Percentiles rank a stretch among this genome's conserved stretches.
Conservation (phyloP, 306 rosid species). For the Gastrolobium villosum region DNA sequence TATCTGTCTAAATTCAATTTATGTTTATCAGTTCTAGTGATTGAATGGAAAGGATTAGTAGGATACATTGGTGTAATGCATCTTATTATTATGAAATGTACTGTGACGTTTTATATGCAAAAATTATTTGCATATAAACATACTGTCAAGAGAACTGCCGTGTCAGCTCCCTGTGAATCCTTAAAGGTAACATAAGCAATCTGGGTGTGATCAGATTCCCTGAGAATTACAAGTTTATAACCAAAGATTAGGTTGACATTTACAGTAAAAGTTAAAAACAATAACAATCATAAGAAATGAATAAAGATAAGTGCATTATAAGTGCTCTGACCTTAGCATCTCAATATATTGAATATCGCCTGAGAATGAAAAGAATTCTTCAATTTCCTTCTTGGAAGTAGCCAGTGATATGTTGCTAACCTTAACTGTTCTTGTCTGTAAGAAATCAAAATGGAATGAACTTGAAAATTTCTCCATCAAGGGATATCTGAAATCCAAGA, state of each 20-base stretch:
- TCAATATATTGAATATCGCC: slow-evolving; percentile 82
- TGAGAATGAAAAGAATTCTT: slow-evolving; percentile 89
- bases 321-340: slow-evolving; percentile 72
- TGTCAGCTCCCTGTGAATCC: slow-evolving; percentile 84
- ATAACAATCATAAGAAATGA: slow-evolving; percentile 19
- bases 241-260: slow-evolving; percentile 40
- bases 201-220: slow-evolving; percentile 80
- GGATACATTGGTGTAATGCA: neutral
- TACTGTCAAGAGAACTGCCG: slow-evolving; percentile 87
- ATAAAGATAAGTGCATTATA: slow-evolving; percentile 28
- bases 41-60: slow-evolving; percentile 25
- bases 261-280: slow-evolving; percentile 14
- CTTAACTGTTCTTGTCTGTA: slow-evolving; percentile 75
- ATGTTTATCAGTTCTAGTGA: neutral
- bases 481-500: slow-evolving; percentile 10
- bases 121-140: slow-evolving; percentile 27
- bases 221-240: slow-evolving; percentile 27
- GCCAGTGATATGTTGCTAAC: slow-evolving; percentile 77
- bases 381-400: slow-evolving; percentile 65
- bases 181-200: slow-evolving; percentile 83
- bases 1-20: slow-evolving; percentile 17
- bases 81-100: slow-evolving; percentile 13
- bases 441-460: slow-evolving; percentile 41
- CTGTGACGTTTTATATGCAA: slow-evolving; percentile 7
- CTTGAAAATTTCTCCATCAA: neutral